These are phyloP conservation scores for Starmerella kuoi DNA, from an alignment of 805 yeast genomes.

Conservation along the genomic window DNA sequence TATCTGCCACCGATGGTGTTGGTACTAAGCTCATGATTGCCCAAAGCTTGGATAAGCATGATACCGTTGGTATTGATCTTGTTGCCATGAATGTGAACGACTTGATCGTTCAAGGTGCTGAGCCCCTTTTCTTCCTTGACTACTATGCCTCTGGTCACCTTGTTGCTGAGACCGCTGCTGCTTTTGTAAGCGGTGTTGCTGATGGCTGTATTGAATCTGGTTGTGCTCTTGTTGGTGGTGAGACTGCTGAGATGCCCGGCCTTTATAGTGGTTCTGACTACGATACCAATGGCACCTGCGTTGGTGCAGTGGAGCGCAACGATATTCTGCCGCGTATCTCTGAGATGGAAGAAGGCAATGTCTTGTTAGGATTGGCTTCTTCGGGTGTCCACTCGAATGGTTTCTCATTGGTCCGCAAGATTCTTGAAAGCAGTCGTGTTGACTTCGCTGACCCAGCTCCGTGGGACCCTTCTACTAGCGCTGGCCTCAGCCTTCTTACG, in stretches of 20 bases:
- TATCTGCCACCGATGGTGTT: slow-evolving; percentile 98
- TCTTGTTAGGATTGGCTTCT: slow-evolving; percentile 74
- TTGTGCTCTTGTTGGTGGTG: slow-evolving; percentile 98
- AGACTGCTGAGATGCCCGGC: slow-evolving; percentile 99
- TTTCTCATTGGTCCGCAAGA: slow-evolving; percentile 83
- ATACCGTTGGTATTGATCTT: slow-evolving; percentile 96
- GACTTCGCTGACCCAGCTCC: slow-evolving; percentile 71
- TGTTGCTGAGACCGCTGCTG: slow-evolving; percentile 71
- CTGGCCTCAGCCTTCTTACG: slow-evolving; percentile 73
- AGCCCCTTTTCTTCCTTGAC: slow-evolving; percentile 87
- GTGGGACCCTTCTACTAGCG: slow-evolving; percentile 57
- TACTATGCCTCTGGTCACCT: slow-evolving; percentile 92
- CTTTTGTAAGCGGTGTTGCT: slow-evolving; percentile 89
- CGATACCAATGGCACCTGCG: slow-evolving; percentile 97
- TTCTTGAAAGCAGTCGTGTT: slow-evolving; percentile 64
- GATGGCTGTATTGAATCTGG: slow-evolving; percentile 91
- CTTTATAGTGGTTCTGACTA: slow-evolving; percentile 92
- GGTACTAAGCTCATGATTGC: slow-evolving; percentile 96
- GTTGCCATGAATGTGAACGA: slow-evolving; percentile 99
- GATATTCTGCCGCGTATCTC: slow-evolving; percentile 60
- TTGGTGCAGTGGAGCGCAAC: slow-evolving; percentile 80
- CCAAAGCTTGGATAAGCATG: slow-evolving; percentile 74
- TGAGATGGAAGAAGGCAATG: slow-evolving; percentile 65
- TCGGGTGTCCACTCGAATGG: slow-evolving; percentile 97
- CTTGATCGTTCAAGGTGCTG: slow-evolving; percentile 97